Evolutionary conservation across 345 rosid species (phyloP), one percentile per base, ranked within the genome.

Genomic region (Anastatica hierochuntica): DNA sequence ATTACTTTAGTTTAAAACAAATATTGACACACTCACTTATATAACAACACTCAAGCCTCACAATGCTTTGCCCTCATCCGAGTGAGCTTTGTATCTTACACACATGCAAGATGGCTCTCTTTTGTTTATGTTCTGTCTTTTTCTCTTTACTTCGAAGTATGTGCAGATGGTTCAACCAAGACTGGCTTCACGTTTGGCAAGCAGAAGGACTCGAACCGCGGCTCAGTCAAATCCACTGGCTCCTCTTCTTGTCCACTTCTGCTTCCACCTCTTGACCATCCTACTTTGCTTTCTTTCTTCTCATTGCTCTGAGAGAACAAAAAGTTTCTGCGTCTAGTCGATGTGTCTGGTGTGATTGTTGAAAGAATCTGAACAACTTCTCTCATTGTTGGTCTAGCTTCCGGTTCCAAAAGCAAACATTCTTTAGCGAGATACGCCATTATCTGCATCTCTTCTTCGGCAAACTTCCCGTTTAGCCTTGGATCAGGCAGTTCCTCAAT

Each of bases 311-410:
- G 21, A 7, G 1, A 18, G 6, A 1, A 58, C 14, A 47, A 43
- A 30, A 84, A 64, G 40, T 55, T 77, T 70, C 83, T 79, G 71
- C 83, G 77, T 38, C 81, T 77, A 5, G 24, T 21, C 8, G 84
- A 77, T 60, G 79, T 79, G 12, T 85, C 85, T 1, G 90, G 90
- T 62, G 76, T 70, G 13, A 92, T 81, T 14, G 94, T 83, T 18
- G 95, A 85, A 59, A 92, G 95, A 72, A 88, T 92, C 65, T 92
- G 96, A 62, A 85, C 98, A 69, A 88, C 88, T 68, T 92, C 98
- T 48, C 84, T 76, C 98, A 92, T 92, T 60, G 90, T 83, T 49
- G 98, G 98, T 20, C 96, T 77, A 56, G 83, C 73, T 51, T 92
- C 96, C 24, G 98, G 96, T 58, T 88, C 96, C 67, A 83, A 57